These are phyloP conservation scores for Teunomyces atbi DNA, from an alignment of 805 yeast species.

Conservation along the genomic window DNA sequence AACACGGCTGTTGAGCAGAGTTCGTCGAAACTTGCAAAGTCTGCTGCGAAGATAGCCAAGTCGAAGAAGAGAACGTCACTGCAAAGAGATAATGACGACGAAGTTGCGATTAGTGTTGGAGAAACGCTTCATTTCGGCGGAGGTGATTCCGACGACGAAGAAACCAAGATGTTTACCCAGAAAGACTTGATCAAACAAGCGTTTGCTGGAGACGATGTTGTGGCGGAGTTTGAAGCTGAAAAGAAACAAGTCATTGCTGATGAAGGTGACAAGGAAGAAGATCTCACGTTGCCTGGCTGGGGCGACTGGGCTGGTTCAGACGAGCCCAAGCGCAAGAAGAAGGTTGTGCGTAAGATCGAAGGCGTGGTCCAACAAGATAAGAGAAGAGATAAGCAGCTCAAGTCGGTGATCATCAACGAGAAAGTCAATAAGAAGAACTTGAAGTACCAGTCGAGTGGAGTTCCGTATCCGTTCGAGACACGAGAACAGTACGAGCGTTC, in stretches of 20 bases:
- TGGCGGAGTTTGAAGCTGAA: constrained; percentile 73
- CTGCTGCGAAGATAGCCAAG: constrained; percentile 41
- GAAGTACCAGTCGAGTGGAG: constrained; percentile 84
- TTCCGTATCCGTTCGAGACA: constrained; percentile 92
- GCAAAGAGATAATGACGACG: constrained; percentile 35
- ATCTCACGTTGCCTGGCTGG: constrained; percentile 93
- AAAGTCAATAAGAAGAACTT: constrained; percentile 76
- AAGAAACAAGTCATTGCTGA: constrained; percentile 63
- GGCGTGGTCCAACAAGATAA: constrained; percentile 73
- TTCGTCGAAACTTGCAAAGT: constrained; percentile 37
- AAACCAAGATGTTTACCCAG: constrained; percentile 64
- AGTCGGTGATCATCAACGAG: constrained; percentile 88
- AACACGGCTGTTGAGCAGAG: constrained; percentile 31
- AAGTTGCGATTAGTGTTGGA: constrained; percentile 44
- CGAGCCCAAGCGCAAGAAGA: constrained; percentile 50
- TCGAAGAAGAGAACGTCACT: constrained; percentile 32
- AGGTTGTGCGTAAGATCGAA: constrained; percentile 65
- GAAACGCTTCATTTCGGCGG: constrained; percentile 56
- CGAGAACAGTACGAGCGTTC: constrained; percentile 94
- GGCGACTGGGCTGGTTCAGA: constrained; percentile 91
- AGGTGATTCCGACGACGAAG: constrained; percentile 42
- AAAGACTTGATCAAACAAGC: constrained; percentile 84
- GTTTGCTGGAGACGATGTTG: constrained; percentile 96
- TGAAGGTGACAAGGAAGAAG: constrained; percentile 87
- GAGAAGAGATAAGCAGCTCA: constrained; percentile 73